Percentiles rank a stretch among this genome's conserved stretches.
Conservation (phyloP, 2,329 filamentous ascomycete species). For the Aspergillus sclerotialis region DNA sequence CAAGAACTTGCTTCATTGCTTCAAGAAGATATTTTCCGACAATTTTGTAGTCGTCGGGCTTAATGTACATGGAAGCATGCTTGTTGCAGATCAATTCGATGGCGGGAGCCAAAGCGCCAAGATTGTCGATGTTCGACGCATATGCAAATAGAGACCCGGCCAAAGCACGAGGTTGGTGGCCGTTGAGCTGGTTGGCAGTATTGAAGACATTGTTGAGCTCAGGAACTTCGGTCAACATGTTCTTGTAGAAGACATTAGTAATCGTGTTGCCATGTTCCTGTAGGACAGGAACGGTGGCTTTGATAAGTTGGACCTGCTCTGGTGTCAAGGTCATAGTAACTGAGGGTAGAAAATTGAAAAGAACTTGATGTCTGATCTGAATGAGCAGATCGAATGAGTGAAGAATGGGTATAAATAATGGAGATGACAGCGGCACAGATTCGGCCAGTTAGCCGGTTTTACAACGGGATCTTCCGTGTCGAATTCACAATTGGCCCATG, state of each 20-base stretch:
- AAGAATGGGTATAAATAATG: no score
- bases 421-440: no score
- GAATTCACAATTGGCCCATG: no score
- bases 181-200: constrained; percentile 59
- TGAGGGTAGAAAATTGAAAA: no score
- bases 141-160: constrained; percentile 64
- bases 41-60: constrained; percentile 62
- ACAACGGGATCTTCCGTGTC: no score
- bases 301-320: constrained; percentile 58
- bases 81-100: constrained; percentile 69
- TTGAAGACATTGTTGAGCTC: constrained; percentile 67
- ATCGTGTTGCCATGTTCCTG: constrained; percentile 61
- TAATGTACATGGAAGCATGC: constrained; percentile 63
- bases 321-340: constrained; percentile 31
- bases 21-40: constrained; percentile 63
- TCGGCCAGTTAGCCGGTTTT: no score
- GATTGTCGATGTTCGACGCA: constrained; percentile 63
- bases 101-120: constrained; percentile 50
- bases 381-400: no score
- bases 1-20: constrained; percentile 61
- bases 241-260: constrained; percentile 64
- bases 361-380: neutral
- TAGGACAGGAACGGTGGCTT: constrained; percentile 63
- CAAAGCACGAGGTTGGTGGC: constrained; percentile 63
- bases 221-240: constrained; percentile 59